Conservation (phyloP, 169 alveolate genomes). For the Pseudocohnilembus persalinus region DNA sequence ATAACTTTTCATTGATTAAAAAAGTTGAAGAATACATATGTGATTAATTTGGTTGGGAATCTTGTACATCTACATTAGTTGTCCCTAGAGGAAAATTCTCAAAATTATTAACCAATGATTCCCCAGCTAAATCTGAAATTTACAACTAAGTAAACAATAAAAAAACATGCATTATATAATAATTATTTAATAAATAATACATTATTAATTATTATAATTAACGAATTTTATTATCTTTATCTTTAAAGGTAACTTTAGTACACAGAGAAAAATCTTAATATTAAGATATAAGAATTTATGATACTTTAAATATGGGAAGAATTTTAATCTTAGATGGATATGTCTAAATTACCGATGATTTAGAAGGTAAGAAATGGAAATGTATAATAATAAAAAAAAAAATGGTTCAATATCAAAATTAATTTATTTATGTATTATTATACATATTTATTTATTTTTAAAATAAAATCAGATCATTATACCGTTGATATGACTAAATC, state of each 20-base stretch:
- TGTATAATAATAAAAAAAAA: too few relatives aligned
- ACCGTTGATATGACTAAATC: slow-evolving; percentile 18
- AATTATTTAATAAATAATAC: too few relatives aligned
- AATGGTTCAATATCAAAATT: too few relatives aligned
- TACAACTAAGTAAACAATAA: neutral
- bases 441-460: too few relatives aligned
- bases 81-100: slow-evolving; percentile 24
- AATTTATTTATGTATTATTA: too few relatives aligned
- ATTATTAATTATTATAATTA: too few relatives aligned
- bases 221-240: too few relatives aligned
- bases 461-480: slow-evolving; percentile 1
- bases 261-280: slow-evolving; percentile 42
- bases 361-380: too few relatives aligned
- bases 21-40: slow-evolving; percentile 31
- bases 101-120: neutral
- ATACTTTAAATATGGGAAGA: slow-evolving; percentile 24
- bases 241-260: neutral
- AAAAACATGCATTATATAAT: too few relatives aligned
- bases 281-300: slow-evolving; percentile 33
- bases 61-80: slow-evolving; percentile 23
- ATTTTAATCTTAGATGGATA: slow-evolving; percentile 30
- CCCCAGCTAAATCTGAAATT: neutral
- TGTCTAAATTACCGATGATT: slow-evolving; percentile 12
- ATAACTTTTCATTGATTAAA: neutral
- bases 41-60: slow-evolving; percentile 35